Evolutionary conservation across 352 stramenopile species (phyloP), one percentile per base, ranked within the genome.

Genomic region (Globisporangium parvum): DNA sequence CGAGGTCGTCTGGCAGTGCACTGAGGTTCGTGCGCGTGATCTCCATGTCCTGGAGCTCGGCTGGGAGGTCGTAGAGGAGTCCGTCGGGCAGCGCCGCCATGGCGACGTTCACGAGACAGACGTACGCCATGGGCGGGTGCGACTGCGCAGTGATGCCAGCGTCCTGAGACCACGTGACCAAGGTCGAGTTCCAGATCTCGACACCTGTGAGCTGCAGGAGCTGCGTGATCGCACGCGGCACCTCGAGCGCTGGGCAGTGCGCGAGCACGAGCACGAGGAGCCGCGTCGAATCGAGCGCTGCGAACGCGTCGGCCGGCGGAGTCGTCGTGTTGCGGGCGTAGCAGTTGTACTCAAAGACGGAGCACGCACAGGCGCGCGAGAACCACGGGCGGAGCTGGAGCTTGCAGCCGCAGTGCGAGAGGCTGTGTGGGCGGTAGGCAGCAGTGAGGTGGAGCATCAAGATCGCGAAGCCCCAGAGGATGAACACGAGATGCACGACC

Each of bases 181-280:
- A 54, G 15, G 33, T 57, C 3, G 54, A 61, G n/a, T 63, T 66
- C 61, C 57, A 70, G 26, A 75, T 48, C 23, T 73, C 59, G n/a
- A 75, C 33, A 0, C 61, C 65, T 3, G 62, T 33, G 10, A 75
- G 55, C 10, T 50, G 59, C 18, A 6, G 23, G 24, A 75, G 68
- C 8, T 24, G 24, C 21, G 33, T 45, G 40, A 75, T 60, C 17
- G 41, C 20, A 12, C 20, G 35, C 1, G 65, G 57, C 23, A 73
- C 55, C 0, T 47, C 49, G 6, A 75, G 47, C 20, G 33, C 41
- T 1, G 57, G 26, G 39, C 61, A 75, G 20, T 72, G 60, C 12
- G 54, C 52, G 24, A 73, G 50, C 21, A 63, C 45, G 3, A 75
- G 42, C 12, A 66, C 45, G 0, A 58, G 23, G 12, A 75, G 41